Evolutionary conservation across 306 rosid species (phyloP), one percentile per base, ranked within the genome.

Genomic region (Malus asiatica): DNA sequence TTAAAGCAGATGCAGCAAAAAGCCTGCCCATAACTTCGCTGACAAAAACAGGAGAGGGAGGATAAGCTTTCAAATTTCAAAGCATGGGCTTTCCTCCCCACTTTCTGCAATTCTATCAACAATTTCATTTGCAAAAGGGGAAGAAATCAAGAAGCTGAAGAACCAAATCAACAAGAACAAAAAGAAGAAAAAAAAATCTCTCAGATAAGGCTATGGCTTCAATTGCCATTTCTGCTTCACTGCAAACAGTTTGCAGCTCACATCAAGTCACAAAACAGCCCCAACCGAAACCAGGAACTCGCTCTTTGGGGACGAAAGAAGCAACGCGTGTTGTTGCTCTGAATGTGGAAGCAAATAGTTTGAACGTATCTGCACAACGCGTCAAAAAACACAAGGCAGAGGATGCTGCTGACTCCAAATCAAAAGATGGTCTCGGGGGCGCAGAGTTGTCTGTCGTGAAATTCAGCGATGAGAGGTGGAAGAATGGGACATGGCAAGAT

Each of bases 401-500:
- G 42, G 48, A 64, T 44, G 64, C 18, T 42, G 74, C 69, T 8
- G 66, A 65, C 64, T 42, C 65, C 19, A 62, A 58, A 66, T 10
- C 79, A 2, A 23, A 75, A 57, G 62, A 33, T 30, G 68, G 30
- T 15, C 55, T 18, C 1, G 19, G 44, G 11, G 79, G 55, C 12
- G 12, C 66, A 9, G 72, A 75, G 45, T n/a, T 11, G n/a, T 52
- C 33, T 40, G 53, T 15, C 5, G 22, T 30, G 45, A 81, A 35
- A 57, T 81, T 77, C 66, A 51, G 18, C 0, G 83, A 86, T n/a
- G n/a, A 75, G 73, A 68, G 80, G n/a, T 86, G 89, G 87, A 86
- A 78, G 77, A 81, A 83, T 9, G 87, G 87, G 33, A 83, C 85
- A 16, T 86, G 80, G 89, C 18, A 86, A 71, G 60, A 71, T 86